These are phyloP conservation scores for Suillus clintonianus DNA, from an alignment of 768 basidiomycete species.

Conservation along the genomic window DNA sequence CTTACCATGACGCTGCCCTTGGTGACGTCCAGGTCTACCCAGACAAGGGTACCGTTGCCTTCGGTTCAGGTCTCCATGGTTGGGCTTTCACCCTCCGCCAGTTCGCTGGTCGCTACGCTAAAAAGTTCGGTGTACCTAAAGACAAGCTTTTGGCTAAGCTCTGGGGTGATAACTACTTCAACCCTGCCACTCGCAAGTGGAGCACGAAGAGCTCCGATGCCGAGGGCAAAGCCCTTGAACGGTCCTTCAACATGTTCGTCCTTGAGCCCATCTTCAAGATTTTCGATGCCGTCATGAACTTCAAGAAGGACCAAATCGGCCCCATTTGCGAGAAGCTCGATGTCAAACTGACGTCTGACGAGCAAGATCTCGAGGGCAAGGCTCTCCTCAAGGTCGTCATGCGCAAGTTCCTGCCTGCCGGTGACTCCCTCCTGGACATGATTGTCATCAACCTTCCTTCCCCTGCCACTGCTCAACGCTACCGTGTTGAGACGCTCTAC, in stretches of 20 bases:
- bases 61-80: constrained; percentile 98
- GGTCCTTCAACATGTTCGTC: constrained; percentile 98
- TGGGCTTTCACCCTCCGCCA: constrained; percentile 99
- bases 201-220: constrained; percentile 71
- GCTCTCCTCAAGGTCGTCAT: constrained; percentile 95
- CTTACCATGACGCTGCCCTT: constrained; percentile 90
- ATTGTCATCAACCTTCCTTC: constrained; percentile 99
- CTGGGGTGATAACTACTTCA: constrained; percentile 99
- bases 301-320: constrained; percentile 87
- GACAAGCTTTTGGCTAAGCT: constrained; percentile 97
- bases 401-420: constrained; percentile 99
- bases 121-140: constrained; percentile 99
- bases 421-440: constrained; percentile 99
- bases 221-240: constrained; percentile 91
- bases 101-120: constrained; percentile 91
- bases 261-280: constrained; percentile 99
- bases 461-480: constrained; percentile 93
- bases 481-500: constrained; percentile 99
- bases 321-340: constrained; percentile 96
- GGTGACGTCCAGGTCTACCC: constrained; percentile 99
- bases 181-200: constrained; percentile 97
- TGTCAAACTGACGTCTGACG: constrained; percentile 82
- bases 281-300: constrained; percentile 99
- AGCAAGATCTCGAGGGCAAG: constrained; percentile 95
- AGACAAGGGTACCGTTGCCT: constrained; percentile 96